Percentiles rank a stretch among this genome's conserved stretches.
Evolutionary conservation across 2,329 filamentous ascomycete species (phyloP).

Genomic region (Fusarium protoensiforme): DNA sequence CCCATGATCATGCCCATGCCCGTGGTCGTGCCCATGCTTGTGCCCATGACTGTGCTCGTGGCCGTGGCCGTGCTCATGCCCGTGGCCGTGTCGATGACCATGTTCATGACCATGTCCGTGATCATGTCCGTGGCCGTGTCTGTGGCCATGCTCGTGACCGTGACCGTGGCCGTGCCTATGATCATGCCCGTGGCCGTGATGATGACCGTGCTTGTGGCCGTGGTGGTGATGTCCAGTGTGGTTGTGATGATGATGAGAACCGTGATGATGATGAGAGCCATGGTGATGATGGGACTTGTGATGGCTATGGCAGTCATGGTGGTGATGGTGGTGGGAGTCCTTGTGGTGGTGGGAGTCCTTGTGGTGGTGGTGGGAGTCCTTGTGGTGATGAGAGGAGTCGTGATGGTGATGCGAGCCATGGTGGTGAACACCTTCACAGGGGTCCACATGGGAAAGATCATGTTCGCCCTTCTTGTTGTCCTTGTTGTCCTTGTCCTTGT

Average conservation of each 20-base stretch:
- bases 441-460: neutral
- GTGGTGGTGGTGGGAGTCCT: neutral
- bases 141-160: neutral
- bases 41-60: slow-evolving; percentile 4
- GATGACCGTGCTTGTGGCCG: neutral
- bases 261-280: neutral
- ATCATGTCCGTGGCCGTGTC: neutral
- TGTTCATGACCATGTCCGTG: neutral
- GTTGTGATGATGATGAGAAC: neutral
- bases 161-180: neutral
- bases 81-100: neutral
- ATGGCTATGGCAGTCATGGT: neutral
- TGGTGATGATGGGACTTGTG: neutral
- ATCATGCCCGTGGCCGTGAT: neutral
- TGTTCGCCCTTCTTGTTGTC: slow-evolving; percentile 1
- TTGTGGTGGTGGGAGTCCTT: neutral
- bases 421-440: neutral
- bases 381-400: neutral
- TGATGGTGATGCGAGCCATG: neutral
- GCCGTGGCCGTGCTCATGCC: neutral
- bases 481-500: neutral
- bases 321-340: neutral
- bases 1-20: neutral
- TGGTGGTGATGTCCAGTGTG: neutral
- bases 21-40: neutral